These are phyloP conservation scores for Biscogniauxia marginata DNA, from an alignment of 2,329 filamentous ascomycete species.

Conservation along the genomic window DNA sequence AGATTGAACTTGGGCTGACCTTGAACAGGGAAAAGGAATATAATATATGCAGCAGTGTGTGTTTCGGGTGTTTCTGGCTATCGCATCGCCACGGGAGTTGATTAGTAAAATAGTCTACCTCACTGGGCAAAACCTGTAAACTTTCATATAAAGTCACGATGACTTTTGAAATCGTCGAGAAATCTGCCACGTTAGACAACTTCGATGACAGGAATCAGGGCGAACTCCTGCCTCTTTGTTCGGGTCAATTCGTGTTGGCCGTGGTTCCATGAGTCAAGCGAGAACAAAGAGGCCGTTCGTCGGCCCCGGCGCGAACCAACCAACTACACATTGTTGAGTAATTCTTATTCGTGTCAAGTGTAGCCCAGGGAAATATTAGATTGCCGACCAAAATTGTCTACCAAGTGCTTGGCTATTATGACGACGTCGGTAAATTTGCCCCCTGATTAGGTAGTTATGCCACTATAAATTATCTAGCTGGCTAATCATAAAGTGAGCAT, in stretches of 20 bases:
- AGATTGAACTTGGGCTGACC: no score
- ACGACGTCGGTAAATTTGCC: neutral
- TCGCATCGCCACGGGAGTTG: no score
- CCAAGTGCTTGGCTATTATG: neutral
- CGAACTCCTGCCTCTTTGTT: neutral
- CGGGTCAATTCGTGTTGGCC: neutral
- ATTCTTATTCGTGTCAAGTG: neutral
- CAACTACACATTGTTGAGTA: neutral
- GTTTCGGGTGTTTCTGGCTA: no score
- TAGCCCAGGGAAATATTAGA: neutral
- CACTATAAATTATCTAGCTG: no score
- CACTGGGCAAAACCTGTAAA: neutral
- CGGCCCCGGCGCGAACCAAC: neutral
- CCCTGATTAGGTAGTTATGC: no score
- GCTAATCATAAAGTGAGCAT: no score
- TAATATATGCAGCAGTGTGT: no score
- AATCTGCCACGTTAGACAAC: neutral
- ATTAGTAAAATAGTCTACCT: neutral
- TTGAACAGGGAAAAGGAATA: no score
- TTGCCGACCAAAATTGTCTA: neutral
- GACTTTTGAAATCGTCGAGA: neutral
- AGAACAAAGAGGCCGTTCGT: neutral
- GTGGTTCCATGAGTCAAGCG: neutral
- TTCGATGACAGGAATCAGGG: neutral
- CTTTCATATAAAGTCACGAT: neutral